Evolutionary conservation across 2,329 filamentous ascomycete species (phyloP), one percentile per base, ranked within the genome.

Genomic region (Aurifilum marmelostoma): DNA sequence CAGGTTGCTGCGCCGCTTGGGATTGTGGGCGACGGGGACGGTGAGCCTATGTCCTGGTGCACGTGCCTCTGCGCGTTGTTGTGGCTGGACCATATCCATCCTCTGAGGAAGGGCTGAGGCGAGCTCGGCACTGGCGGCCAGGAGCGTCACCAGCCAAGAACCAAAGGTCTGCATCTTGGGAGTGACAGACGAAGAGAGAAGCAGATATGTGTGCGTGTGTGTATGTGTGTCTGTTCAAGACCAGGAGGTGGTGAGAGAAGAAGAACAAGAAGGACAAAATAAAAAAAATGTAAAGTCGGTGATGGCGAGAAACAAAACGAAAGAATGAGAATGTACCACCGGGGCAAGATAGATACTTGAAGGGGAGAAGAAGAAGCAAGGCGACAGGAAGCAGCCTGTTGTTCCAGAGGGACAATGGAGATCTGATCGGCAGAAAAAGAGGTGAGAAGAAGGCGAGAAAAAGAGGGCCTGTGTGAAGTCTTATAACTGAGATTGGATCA

Each of bases 101-200:
- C 47, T 66, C 34, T 71, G 69, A 47, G 72, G 72, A 34, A 73
- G 67, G 29, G 65, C 71, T 9, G 68, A 67, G 61, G 65, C 68
- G 56, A 73, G 68, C 59, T 72, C 72, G n/a, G 67, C 70, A 67
- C 70, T 71, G 58, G 70, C 71, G 47, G 69, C 69, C 64, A 71
- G 43, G 59, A 71, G 52, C 54, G 69, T 61, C n/a, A 71, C 69
- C 60, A 71, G 67, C 24, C 64, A 71, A 11, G 67, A 67, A 37
- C 69, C 69, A 34, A 71, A 71, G 54, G 69, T 69, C 67, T 71
- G 69, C 69, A 71, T 71, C 16, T 50, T 71, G 67, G 8, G 34
- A n/a, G n/a, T n/a, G 47, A 27, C 11, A 18, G 4, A 52, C 32
- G 24, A 3, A 16, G 0, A 21, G 24, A 4, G 18, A 37, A 27